Base-by-base conservation (phyloP, 805 yeast species). In the Saturnispora diversa region DNA sequence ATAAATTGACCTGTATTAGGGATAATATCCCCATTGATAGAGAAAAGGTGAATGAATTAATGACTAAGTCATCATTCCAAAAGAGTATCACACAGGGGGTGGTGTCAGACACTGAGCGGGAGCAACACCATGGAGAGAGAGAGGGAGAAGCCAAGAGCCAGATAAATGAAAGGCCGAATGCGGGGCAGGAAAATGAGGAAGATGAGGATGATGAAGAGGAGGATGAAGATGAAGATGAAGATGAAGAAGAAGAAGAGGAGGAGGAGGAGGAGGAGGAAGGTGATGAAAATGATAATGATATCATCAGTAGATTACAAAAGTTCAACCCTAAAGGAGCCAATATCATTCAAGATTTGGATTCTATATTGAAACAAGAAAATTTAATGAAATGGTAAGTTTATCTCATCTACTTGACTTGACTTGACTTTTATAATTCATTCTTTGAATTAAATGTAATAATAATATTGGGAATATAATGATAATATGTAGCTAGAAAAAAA, bases 1-100 rank as follows among this genome's bases (percentile, higher is more conserved):
- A 82, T 51, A 87, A 86, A 55, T 61, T 87, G 41, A 72, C 73
- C 16, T 72, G 78, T 45, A 59, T 83, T 35, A 74, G 72, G 59
- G 72, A 59, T 60, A 70, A 75, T 48, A 65, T 66, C 53, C 56
- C 68, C 26, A 49, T 77, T 44, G 70, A 72, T 48, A 52, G 55
- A 35, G 59, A 49, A 33, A 66, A 64, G 52, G 59, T 68, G 42
- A 60, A 63, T 10, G 69, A 69, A 42, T 67, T 81, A 45, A 52
- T 65, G 24, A 58, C 50, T n/a, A 56, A 65, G 7, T 64, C 65
- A 11, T 43, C 43, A 9, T 55, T 51, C 29, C 50, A 52, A 4
- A 43, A 48, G 35, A 45, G 55, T 29, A 12, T 50, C 11, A 34
- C 37, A 11, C 37, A 35, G 30, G 27, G 47, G n/a, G 34, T 35